A percentile compares a stretch with the other conserved stretches of the same genome.
Evolutionary conservation across 177 flowering plant genomes (phyloP).

Genomic region (Vitis hybrid): DNA sequence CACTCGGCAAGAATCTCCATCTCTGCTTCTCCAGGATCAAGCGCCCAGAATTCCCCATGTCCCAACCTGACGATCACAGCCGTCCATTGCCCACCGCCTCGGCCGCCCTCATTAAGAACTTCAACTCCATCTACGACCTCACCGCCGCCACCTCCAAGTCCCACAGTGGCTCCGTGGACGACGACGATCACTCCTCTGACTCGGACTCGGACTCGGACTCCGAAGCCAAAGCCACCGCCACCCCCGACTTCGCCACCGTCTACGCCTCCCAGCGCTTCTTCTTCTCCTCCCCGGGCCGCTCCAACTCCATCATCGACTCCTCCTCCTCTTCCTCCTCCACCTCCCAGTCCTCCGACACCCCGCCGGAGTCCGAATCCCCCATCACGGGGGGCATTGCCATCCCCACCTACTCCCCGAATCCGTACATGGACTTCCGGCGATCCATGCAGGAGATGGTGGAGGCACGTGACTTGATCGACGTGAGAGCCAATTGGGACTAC

Average conservation of each 20-base stretch:
- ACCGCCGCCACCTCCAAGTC: slow-evolving; percentile 2
- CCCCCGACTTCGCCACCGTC: slow-evolving; percentile 33
- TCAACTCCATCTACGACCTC: slow-evolving; percentile 45
- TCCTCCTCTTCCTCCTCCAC: slow-evolving; percentile 11
- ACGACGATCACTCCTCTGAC: slow-evolving; percentile 5
- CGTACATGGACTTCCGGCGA: slow-evolving; percentile 57
- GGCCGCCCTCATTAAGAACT: slow-evolving; percentile 31
- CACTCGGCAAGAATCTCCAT: slow-evolving; percentile 33
- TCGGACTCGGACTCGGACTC: slow-evolving; percentile 6
- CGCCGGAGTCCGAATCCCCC: slow-evolving; percentile 8
- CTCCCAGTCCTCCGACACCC: slow-evolving; percentile 5
- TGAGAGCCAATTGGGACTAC: slow-evolving; percentile 44
- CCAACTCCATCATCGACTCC: slow-evolving; percentile 61
- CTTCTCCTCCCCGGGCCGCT: slow-evolving; percentile 68
- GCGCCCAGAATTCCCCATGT: slow-evolving; percentile 12
- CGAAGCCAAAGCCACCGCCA: neutral
- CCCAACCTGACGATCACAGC: slow-evolving; percentile 17
- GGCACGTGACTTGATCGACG: slow-evolving; percentile 42
- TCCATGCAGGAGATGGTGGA: slow-evolving; percentile 85
- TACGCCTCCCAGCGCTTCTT: slow-evolving; percentile 62
- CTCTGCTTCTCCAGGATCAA: slow-evolving; percentile 47
- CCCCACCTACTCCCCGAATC: slow-evolving; percentile 60
- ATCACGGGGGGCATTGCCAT: slow-evolving; percentile 37
- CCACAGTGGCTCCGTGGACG: slow-evolving; percentile 5
- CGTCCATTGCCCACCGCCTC: slow-evolving; percentile 10